Evolutionary conservation across 257 asterid species (phyloP), one percentile per base, ranked within the genome.

Genomic region (Marsdenia floribunda): DNA sequence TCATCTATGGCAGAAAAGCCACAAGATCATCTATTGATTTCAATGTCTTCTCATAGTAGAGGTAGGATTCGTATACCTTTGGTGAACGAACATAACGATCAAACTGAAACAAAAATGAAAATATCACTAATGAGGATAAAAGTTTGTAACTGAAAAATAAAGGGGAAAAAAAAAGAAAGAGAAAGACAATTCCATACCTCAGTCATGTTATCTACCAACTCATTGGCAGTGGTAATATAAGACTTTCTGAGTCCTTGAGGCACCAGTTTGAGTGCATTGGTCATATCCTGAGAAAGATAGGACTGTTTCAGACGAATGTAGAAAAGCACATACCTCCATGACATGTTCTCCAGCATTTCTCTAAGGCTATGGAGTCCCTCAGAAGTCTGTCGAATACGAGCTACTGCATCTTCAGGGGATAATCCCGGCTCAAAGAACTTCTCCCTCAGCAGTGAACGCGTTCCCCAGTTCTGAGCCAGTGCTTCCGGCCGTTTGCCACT

Each of bases 41-140:
- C 82, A 92, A 75, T 0, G 96, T 87, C 93, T 92, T 92, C 90
- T 92, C 96, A 73, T 92, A 92, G 88, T 71, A 92, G 46, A 92
- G 22, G 66, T 88, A 89, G 9, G 96, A 92, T 54, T 92, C 97
- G 33, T 88, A 92, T 15, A 92, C 88, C 87, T 90, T 92, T 33
- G 97, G 96, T 18, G 96, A 74, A 74, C 96, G 89, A 53, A 92
- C 87, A 72, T 87, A 87, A 52, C 65, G 77, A 82, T 92, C 97
- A 66, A 92, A 83, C 97, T 92, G 93, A 64, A 82, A 40, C 68
- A 65, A 67, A 37, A 80, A 46, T 0, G 33, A 29, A 29, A 29
- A 57, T 0, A n/a, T 11, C 49, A 59, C 18, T 21, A 21, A 0
- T 21, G 8, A 22, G 19, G 65, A 33, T n/a, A 29, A 29, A 69